Evolutionary conservation across 345 rosid genomes (phyloP).

Genomic region (Moricandia arvensis): DNA sequence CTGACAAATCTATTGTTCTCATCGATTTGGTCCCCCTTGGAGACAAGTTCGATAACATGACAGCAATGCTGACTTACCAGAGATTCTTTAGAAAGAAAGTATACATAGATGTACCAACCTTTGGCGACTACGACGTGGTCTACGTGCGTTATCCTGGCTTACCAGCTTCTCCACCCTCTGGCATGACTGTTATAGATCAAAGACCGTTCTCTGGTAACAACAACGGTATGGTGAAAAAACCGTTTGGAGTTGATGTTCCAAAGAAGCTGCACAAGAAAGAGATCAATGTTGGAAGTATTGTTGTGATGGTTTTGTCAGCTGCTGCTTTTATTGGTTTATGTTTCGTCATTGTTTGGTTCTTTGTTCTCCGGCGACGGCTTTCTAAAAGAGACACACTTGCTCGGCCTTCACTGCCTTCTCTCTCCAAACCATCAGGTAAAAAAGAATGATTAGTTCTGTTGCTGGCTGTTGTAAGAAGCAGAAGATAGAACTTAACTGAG

Average conservation of each 20-base stretch:
- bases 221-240: slow-evolving; percentile 50
- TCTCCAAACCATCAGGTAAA: slow-evolving; percentile 72
- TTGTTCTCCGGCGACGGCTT: slow-evolving; percentile 41
- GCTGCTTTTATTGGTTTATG: slow-evolving; percentile 56
- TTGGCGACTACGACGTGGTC: slow-evolving; percentile 75
- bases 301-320: slow-evolving; percentile 65
- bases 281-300: slow-evolving; percentile 59
- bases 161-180: slow-evolving; percentile 71
- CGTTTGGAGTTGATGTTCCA: slow-evolving; percentile 74
- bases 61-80: slow-evolving; percentile 69
- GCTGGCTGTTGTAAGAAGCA: too few species aligned
- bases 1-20: slow-evolving; percentile 77
- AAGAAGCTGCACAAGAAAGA: slow-evolving; percentile 48
- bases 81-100: slow-evolving; percentile 88
- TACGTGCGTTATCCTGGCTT: slow-evolving; percentile 88
- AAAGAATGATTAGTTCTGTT: neutral
- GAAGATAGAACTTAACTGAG: neutral
- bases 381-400: slow-evolving; percentile 43
- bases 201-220: slow-evolving; percentile 63
- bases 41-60: slow-evolving; percentile 65
- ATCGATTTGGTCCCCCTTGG: slow-evolving; percentile 85
- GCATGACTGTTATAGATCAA: slow-evolving; percentile 50
- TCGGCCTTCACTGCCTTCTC: slow-evolving; percentile 49
- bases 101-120: slow-evolving; percentile 53
- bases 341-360: slow-evolving; percentile 59